Conservation (phyloP, 176 grass and related monocot species). For the Triticum monococcum region DNA sequence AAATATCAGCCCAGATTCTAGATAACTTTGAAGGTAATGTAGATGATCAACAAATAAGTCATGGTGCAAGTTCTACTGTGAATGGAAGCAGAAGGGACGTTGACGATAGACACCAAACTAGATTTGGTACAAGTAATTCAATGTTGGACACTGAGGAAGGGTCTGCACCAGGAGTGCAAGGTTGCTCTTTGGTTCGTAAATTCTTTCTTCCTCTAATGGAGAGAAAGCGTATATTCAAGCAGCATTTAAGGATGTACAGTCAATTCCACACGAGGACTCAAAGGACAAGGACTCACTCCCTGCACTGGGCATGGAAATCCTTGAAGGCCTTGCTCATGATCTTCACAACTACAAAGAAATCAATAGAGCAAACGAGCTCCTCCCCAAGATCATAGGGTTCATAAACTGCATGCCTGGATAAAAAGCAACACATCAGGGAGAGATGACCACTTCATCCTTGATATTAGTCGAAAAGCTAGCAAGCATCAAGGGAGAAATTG, state of each 20-base stretch:
- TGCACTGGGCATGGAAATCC: background rate
- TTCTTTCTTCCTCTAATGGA: too few relatives aligned
- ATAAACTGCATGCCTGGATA: background rate
- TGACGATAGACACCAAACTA: too few relatives aligned
- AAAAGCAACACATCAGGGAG: background rate
- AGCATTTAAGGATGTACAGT: background rate
- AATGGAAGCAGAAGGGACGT: too few relatives aligned
- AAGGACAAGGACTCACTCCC: background rate
- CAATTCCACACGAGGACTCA: background rate
- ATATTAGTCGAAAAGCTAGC: background rate
- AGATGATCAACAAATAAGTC: too few relatives aligned
- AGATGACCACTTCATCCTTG: background rate
- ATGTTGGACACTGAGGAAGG: too few relatives aligned
- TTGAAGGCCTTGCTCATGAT: background rate
- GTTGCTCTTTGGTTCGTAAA: too few relatives aligned
- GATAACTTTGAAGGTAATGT: background rate
- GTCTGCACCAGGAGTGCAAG: too few relatives aligned
- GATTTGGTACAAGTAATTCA: too few relatives aligned
- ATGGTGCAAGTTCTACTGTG: too few relatives aligned
- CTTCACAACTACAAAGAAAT: conserved; percentile 11
- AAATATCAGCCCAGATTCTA: background rate
- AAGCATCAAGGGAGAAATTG: background rate
- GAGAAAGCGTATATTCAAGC: too few relatives aligned
- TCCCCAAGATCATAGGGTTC: conserved; percentile 18
- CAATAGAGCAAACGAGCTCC: background rate